Evolutionary conservation across 805 yeast genomes (phyloP), one percentile per base, ranked within the genome.

Genomic region (Wickerhamomyces sydowiorum): DNA sequence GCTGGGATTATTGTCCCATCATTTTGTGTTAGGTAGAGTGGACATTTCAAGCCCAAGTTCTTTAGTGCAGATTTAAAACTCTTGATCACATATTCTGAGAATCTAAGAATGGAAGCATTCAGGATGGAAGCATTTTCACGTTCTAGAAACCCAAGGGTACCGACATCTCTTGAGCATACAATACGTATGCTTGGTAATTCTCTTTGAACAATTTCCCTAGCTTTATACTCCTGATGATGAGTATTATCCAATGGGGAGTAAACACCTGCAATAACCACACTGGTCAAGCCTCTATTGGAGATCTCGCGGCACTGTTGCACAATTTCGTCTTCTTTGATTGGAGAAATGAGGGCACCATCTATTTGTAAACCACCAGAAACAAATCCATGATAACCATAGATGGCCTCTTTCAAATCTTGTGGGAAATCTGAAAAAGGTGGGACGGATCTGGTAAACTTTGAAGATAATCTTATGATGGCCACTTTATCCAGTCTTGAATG

Each of bases 1-100:
- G 66, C 64, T 3, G 72, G 56, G 4, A 70, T 49, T 14, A 71
- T 65, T 1, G 77, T 72, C 6, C 76, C 78, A 45, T 73, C 76
- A 49, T 73, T 73, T 51, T 72, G 76, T 9, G 75, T 69, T 32
- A 67, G 43, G 7, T 69, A 54, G 2, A 72, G 58, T 4, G 72
- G 69, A 50, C 72, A 65, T 7, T 48, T 38, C 7, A 71, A 46
- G 0, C 71, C 71, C 14, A 66, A 44, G 7, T 49, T 51, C 37
- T 50, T 53, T 12, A 68, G 52, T 0, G 76, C 72, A 28, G 51
- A 37, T 20, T 59, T 54, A 49, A 70, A 72, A 2, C 71, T 64
- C 4, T 51, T 37, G 22, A 69, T 62, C 31, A 67, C 65, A 42
- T 62, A 63, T 27, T 53, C 59, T 6, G 73, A 74, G 52, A 70